phyloP scores from a whole-genome alignment of 2,329 filamentous ascomycete species.

The Talaromyces marneffei region DNA sequence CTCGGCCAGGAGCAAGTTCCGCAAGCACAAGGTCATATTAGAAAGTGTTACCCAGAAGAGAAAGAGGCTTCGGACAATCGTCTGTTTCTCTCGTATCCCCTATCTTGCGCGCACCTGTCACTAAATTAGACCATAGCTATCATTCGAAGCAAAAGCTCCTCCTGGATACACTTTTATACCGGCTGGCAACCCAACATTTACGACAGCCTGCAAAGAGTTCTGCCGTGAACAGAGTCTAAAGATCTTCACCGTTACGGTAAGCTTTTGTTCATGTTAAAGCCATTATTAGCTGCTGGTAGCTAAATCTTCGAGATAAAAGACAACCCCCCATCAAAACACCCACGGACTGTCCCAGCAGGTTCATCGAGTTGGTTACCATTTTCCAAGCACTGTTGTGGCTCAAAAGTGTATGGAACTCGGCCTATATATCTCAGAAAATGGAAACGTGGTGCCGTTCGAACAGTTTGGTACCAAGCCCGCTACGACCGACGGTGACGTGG shows the following conservation, averaged over 20 bases:
- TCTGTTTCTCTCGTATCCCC: constrained; percentile 28
- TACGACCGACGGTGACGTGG: constrained; percentile 23
- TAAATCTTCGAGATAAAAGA: constrained; percentile 27
- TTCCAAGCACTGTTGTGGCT: constrained; percentile 55
- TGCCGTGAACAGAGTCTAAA: constrained; percentile 51
- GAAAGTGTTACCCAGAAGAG: constrained; percentile 55
- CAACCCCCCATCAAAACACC: constrained; percentile 45
- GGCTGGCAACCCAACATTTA: constrained; percentile 55
- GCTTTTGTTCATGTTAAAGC: constrained; percentile 22
- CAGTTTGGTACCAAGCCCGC: constrained; percentile 23
- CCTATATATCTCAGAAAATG: constrained; percentile 42
- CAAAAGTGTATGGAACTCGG: constrained; percentile 49
- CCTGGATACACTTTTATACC: constrained; percentile 57
- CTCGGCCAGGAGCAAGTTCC: constrained; percentile 29
- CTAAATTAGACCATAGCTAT: constrained; percentile 44
- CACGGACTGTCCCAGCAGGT: constrained; percentile 55
- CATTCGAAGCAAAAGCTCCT: constrained; percentile 51
- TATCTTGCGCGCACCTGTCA: constrained; percentile 9
- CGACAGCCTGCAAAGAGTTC: constrained; percentile 54
- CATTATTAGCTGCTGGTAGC: background rate
- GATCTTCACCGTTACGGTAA: constrained; percentile 57
- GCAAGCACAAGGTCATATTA: constrained; percentile 53
- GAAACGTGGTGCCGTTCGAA: constrained; percentile 41
- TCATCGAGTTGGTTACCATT: constrained; percentile 58
- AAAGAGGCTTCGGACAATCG: constrained; percentile 52